Percentiles rank a stretch among this genome's conserved stretches.
phyloP scores from a whole-genome alignment of 345 rosid genomes.

The Garcia nutans region DNA sequence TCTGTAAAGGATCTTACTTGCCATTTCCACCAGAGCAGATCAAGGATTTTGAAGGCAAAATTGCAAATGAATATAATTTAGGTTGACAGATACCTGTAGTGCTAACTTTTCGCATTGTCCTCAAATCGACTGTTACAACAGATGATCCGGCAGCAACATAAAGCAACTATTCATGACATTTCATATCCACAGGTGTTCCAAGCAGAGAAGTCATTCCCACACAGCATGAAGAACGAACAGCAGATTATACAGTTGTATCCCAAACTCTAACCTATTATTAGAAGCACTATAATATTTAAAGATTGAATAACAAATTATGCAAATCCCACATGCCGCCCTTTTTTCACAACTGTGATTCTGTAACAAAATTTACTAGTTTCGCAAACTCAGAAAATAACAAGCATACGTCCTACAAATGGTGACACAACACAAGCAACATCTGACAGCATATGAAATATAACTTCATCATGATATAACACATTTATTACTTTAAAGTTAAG shows the following conservation, averaged over 20 bases:
- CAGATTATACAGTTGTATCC: conserved; percentile 54
- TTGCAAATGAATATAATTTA: conserved; percentile 43
- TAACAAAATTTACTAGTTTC: background rate
- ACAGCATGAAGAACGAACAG: conserved; percentile 60
- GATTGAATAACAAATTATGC: background rate
- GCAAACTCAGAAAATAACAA: background rate
- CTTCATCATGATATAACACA: background rate
- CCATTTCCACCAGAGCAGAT: conserved; percentile 55
- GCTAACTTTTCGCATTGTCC: conserved; percentile 60
- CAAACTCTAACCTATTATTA: conserved; percentile 56
- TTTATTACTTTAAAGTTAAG: background rate
- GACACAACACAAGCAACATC: background rate
- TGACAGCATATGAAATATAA: background rate
- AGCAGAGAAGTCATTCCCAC: conserved; percentile 58
- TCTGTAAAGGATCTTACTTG: conserved; percentile 42
- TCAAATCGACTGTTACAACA: conserved; percentile 53
- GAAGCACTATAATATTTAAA: conserved; percentile 13
- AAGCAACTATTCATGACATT: conserved; percentile 57
- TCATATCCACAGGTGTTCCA: conserved; percentile 50
- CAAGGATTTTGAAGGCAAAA: conserved; percentile 48
- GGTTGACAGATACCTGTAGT: conserved; percentile 36
- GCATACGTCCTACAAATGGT: background rate
- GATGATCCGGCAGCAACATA: conserved; percentile 66
- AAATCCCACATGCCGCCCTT: background rate
- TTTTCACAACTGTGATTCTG: background rate